Percentiles rank a stretch among this genome's conserved stretches.
Conservation (phyloP, 208 protist genomes). For the Jaenimonas drosophilae region DNA sequence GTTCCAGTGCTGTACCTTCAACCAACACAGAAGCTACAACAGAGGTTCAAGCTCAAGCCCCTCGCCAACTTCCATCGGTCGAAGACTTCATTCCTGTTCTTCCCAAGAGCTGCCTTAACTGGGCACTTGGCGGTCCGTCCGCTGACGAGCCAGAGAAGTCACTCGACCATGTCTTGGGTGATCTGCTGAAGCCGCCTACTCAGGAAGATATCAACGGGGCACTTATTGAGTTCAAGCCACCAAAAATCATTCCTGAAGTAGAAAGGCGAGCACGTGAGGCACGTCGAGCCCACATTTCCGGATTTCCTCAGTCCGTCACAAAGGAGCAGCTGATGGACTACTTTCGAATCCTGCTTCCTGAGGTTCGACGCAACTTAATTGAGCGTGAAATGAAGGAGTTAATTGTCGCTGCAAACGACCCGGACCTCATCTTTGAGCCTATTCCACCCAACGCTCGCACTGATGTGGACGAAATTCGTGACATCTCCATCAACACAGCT, state of each 20-base stretch:
- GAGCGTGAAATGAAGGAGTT: slow-evolving; percentile 54
- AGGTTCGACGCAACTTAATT: slow-evolving; percentile 62
- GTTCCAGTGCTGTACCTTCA: no score
- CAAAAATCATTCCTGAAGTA: slow-evolving; percentile 56
- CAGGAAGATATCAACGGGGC: slow-evolving; percentile 7
- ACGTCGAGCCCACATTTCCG: slow-evolving; percentile 72
- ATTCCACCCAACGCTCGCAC: slow-evolving; percentile 53
- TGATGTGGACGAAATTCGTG: slow-evolving; percentile 47
- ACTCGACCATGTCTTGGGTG: no score
- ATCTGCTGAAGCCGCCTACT: no score
- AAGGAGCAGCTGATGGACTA: slow-evolving; percentile 55
- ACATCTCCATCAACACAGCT: slow-evolving; percentile 36
- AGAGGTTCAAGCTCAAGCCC: no score
- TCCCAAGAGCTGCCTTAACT: slow-evolving; percentile 17
- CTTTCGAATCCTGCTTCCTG: slow-evolving; percentile 54
- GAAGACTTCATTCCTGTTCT: slow-evolving; percentile 59
- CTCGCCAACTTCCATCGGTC: slow-evolving; percentile 46
- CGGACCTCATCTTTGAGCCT: slow-evolving; percentile 10
- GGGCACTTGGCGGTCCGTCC: slow-evolving; percentile 9
- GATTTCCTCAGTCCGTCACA: slow-evolving; percentile 48
- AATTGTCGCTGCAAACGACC: slow-evolving; percentile 12
- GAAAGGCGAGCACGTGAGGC: slow-evolving; percentile 54
- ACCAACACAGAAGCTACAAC: no score
- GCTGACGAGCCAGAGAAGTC: not conserved
- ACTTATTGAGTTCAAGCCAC: slow-evolving; percentile 43